Evolutionary conservation across 352 stramenopile genomes (phyloP).

Genomic region (Pythium dissimile): DNA sequence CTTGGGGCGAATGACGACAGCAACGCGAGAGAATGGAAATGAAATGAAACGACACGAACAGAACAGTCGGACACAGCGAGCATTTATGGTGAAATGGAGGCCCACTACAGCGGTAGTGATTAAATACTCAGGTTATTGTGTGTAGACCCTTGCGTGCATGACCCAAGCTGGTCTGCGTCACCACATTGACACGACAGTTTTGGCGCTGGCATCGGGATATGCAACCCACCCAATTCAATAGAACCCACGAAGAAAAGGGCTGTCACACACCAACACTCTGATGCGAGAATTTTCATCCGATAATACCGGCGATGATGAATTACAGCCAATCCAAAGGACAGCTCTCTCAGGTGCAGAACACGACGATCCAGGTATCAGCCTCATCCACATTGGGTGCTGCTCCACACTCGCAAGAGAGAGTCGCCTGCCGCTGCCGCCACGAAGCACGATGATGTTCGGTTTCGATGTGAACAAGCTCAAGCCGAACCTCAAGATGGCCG

Average conservation of each 20-base stretch:
- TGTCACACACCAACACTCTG: constrained; percentile 25
- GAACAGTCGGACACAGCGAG: too few species aligned
- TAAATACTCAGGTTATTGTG: too few species aligned
- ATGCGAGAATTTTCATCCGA: constrained; percentile 5
- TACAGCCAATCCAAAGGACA: constrained; percentile 10
- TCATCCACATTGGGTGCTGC: too few species aligned
- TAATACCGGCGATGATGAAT: neutral
- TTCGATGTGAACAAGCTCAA: constrained; percentile 92
- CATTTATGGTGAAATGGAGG: too few species aligned
- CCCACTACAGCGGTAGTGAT: too few species aligned
- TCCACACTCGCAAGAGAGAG: too few species aligned
- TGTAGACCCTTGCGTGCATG: too few species aligned
- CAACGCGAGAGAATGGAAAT: neutral
- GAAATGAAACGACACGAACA: neutral
- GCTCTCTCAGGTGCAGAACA: neutral
- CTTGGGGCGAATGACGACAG: constrained; percentile 50
- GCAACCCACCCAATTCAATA: constrained; percentile 12
- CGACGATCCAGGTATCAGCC: neutral
- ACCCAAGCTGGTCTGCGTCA: too few species aligned
- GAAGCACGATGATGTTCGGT: constrained; percentile 64
- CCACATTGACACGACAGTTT: too few species aligned
- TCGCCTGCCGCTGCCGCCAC: too few species aligned
- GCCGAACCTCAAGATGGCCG: constrained; percentile 92
- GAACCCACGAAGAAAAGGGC: too few species aligned
- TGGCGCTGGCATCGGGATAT: neutral